Percentiles rank a stretch among this genome's conserved stretches.
Conservation (phyloP, 2,329 filamentous ascomycete species). For the Scleromitrula shiraiana region DNA sequence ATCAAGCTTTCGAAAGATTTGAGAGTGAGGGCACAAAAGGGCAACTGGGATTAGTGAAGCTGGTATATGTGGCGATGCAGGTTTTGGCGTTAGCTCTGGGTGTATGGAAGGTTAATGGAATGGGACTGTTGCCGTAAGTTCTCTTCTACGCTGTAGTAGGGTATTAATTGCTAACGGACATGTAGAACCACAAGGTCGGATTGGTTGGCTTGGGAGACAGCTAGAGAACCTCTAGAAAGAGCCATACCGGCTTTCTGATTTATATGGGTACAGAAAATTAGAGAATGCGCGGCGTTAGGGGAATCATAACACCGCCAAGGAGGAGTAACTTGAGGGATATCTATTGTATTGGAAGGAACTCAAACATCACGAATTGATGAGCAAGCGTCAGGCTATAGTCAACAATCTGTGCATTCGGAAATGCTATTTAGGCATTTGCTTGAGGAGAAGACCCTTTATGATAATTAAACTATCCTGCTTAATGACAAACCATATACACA, state of each 20-base stretch:
- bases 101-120: slow-evolving; percentile 92
- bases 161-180: slow-evolving; percentile 24
- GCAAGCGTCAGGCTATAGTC: too few relatives aligned
- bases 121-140: slow-evolving; percentile 86
- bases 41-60: slow-evolving; percentile 74
- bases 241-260: slow-evolving; percentile 30
- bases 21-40: slow-evolving; percentile 70
- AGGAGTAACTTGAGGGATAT: too few relatives aligned
- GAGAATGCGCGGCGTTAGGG: background rate
- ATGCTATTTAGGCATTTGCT: too few relatives aligned
- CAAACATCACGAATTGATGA: too few relatives aligned
- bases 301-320: too few relatives aligned
- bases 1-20: slow-evolving; percentile 83
- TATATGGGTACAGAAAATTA: background rate
- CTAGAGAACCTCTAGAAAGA: slow-evolving; percentile 28
- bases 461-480: too few relatives aligned
- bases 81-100: slow-evolving; percentile 74
- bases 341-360: too few relatives aligned
- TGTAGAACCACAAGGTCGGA: slow-evolving; percentile 85
- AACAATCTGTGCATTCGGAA: too few relatives aligned
- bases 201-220: slow-evolving; percentile 87
- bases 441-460: too few relatives aligned
- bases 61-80: slow-evolving; percentile 83
- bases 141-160: background rate
- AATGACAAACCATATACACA: too few relatives aligned